Evolutionary conservation across 2,329 filamentous ascomycete species (phyloP).

Genomic region (Aureobasidium sp.): DNA sequence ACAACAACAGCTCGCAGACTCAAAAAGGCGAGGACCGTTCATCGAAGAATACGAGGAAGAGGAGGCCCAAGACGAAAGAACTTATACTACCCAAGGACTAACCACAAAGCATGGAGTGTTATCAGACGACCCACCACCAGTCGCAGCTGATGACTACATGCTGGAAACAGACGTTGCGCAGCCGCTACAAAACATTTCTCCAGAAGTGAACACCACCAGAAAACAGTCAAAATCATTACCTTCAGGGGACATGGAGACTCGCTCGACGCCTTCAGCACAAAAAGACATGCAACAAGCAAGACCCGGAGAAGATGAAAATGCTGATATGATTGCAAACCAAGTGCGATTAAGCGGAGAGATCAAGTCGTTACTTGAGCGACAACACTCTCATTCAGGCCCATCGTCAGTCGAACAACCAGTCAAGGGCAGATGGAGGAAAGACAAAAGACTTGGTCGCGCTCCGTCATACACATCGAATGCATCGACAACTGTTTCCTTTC

Average conservation of each 20-base stretch:
- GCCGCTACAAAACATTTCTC: constrained; percentile 25
- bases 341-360: constrained; percentile 10
- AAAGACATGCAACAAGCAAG: background rate
- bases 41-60: constrained; percentile 25
- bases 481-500: background rate
- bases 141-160: background rate
- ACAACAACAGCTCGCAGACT: background rate
- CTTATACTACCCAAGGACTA: background rate
- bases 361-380: constrained; percentile 11
- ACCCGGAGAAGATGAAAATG: background rate
- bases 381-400: constrained; percentile 1
- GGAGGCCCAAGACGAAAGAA: background rate
- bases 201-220: constrained; percentile 21
- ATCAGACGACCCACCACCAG: background rate
- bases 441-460: constrained; percentile 16
- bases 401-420: background rate
- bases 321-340: background rate
- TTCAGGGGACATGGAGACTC: background rate
- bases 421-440: constrained; percentile 14
- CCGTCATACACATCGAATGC: constrained; percentile 7
- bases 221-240: constrained; percentile 4
- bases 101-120: background rate
- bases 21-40: constrained; percentile 20
- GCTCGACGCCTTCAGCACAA: background rate
- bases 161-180: background rate